Evolutionary conservation across 2,329 filamentous ascomycete genomes (phyloP).

Genomic region (Colletotrichum cordylinicola): DNA sequence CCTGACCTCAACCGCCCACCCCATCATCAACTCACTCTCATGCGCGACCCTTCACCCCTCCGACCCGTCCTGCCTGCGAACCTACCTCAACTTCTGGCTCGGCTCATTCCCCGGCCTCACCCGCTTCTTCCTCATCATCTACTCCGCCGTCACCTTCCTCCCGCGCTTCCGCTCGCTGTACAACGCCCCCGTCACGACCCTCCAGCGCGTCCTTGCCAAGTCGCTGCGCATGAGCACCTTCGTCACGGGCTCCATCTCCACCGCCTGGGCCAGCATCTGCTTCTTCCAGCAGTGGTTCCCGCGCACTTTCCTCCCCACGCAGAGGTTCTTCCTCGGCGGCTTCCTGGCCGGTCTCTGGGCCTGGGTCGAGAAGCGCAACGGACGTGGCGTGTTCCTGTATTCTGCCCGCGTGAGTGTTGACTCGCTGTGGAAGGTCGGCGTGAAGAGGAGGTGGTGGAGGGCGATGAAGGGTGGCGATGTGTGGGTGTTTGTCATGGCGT

Average conservation of each 20-base stretch:
- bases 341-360: constrained; percentile 87
- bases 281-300: constrained; percentile 85
- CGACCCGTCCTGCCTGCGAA: constrained; percentile 87
- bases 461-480: constrained; percentile 85
- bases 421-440: constrained; percentile 90
- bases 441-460: constrained; percentile 88
- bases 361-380: constrained; percentile 71
- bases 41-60: constrained; percentile 89
- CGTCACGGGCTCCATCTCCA: constrained; percentile 82
- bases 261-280: constrained; percentile 88
- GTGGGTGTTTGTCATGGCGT: constrained; percentile 78
- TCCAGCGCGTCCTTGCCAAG: constrained; percentile 69
- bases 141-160: constrained; percentile 70
- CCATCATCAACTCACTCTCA: constrained; percentile 82
- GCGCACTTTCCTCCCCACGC: constrained; percentile 74
- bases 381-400: constrained; percentile 78
- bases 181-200: constrained; percentile 68
- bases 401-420: constrained; percentile 80
- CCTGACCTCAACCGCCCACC: constrained; percentile 84
- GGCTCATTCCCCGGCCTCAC: constrained; percentile 80
- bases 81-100: constrained; percentile 87
- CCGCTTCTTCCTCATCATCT: constrained; percentile 78
- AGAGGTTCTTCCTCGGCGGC: constrained; percentile 89
- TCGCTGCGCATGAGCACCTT: constrained; percentile 81
- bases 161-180: constrained; percentile 73